Evolutionary conservation across 2,329 filamentous ascomycete species (phyloP), one percentile per base, ranked within the genome.

Genomic region (Zalaria sp.): DNA sequence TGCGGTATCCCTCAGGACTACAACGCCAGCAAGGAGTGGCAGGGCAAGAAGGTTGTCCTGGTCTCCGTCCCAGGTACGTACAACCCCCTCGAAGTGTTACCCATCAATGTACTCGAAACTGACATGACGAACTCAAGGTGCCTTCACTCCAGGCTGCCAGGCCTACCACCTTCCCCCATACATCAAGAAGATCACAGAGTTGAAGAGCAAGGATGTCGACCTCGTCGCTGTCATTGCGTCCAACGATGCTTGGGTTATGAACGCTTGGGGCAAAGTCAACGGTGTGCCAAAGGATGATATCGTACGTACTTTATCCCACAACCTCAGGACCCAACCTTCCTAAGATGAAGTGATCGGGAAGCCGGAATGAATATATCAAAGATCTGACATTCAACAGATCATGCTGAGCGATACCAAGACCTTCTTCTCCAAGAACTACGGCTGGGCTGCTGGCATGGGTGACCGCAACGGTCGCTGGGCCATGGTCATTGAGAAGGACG

Each of bases 231-330:
- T 91, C 57, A 80, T 93, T 56, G 83, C 85, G 46, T 81, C 69
- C 69, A 93, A 93, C 65, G 87, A 93, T 65, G 69, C 79, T 49
- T 93, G 72, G 59, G 86, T 93, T 62, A 89, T 89, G 83, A 80
- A 77, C 27, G 47, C 46, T 25, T 56, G 55, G 53, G 81, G 78
- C 65, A 93, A 93, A 75, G 85, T 86, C 57, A 89, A 93, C 66
- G 72, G 72, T 41, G 71, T 89, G 57, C 37, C 43, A n/a, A 79
- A 75, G 57, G 77, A 79, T 49, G 72, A 75, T 54, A 76, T 82
- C 53, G 71, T 79, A 61, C 44, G 70, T 63, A 34, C 11, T 18
- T 18, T 18, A 18, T 18, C 18, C 18, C 18, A 18, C 18, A 18
- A 18, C 18, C 18, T 18, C 18, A 18, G 18, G 18, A 18, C 18